Evolutionary conservation across 441 rosid species (phyloP).

Genomic region (Euphorbia celastroides): DNA sequence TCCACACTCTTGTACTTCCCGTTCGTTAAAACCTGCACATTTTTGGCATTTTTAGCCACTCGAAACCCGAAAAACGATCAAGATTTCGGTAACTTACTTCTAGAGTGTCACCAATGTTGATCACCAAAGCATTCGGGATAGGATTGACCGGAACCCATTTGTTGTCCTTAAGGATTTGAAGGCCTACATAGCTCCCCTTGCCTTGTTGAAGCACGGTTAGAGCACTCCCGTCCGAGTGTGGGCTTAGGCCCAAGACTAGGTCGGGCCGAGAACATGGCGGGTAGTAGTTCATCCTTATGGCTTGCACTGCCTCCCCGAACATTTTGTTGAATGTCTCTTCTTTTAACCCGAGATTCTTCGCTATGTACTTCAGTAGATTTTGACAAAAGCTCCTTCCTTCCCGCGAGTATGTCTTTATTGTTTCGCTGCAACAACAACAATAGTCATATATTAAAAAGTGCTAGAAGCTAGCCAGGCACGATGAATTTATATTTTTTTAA

Average conservation of each 20-base stretch:
- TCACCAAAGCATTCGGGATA: slow-evolving; percentile 61
- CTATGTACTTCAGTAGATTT: slow-evolving; percentile 48
- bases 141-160: slow-evolving; percentile 67
- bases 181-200: slow-evolving; percentile 61
- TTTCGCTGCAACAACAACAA: slow-evolving; percentile 45
- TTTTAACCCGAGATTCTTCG: slow-evolving; percentile 53
- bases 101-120: slow-evolving; percentile 86
- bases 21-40: slow-evolving; percentile 72
- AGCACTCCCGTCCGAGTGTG: slow-evolving; percentile 98
- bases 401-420: slow-evolving; percentile 52
- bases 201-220: slow-evolving; percentile 84
- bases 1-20: slow-evolving; percentile 90
- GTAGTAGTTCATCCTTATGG: slow-evolving; percentile 90
- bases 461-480: too few relatives aligned
- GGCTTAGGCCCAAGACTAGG: slow-evolving; percentile 90
- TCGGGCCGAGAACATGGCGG: slow-evolving; percentile 94
- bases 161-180: slow-evolving; percentile 73
- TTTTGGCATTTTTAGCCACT: neutral
- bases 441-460: too few relatives aligned
- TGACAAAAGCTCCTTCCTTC: slow-evolving; percentile 58
- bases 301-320: slow-evolving; percentile 78
- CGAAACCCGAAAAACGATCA: too few relatives aligned
- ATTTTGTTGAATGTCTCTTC: slow-evolving; percentile 51
- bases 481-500: too few relatives aligned
- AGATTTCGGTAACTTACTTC: slow-evolving; percentile 71